These are phyloP conservation scores for Monosporascus sp. DNA, from an alignment of 2,329 filamentous ascomycete genomes.

Conservation along the genomic window DNA sequence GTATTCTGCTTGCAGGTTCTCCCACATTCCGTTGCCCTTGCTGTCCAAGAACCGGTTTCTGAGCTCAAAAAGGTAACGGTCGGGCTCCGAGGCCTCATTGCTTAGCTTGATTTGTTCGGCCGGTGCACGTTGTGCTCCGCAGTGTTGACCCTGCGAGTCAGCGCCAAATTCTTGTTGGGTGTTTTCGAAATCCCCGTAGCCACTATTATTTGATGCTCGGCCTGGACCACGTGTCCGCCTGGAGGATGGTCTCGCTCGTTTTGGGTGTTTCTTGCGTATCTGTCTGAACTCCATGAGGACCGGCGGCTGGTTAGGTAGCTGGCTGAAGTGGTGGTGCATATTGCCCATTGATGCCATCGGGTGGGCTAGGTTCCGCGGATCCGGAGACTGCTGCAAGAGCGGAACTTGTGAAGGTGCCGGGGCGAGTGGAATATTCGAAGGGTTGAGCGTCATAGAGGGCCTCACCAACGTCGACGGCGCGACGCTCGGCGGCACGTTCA, in stretches of 20 bases:
- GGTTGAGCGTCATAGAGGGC: conserved; percentile 6
- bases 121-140: conserved; percentile 11
- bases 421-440: conserved; percentile 14
- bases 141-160: not conserved
- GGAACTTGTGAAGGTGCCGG: conserved; percentile 16
- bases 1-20: conserved; percentile 43
- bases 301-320: conserved; percentile 8
- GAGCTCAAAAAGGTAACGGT: conserved; percentile 44
- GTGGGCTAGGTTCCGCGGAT: conserved; percentile 12
- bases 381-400: conserved; percentile 14
- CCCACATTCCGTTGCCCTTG: conserved; percentile 56
- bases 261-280: conserved; percentile 10
- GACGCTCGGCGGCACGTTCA: conserved; percentile 8
- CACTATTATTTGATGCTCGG: conserved; percentile 7
- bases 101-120: conserved; percentile 33
- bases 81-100: conserved; percentile 39
- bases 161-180: conserved; percentile 6
- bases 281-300: conserved; percentile 10
- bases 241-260: conserved; percentile 11
- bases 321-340: conserved; percentile 11
- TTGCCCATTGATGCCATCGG: conserved; percentile 12
- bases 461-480: conserved; percentile 19
- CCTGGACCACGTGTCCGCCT: conserved; percentile 13
- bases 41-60: conserved; percentile 38
- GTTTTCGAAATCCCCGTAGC: conserved; percentile 3